Percentiles rank a stretch among this genome's conserved stretches.
Conservation (phyloP, 805 yeast species). For the Clavispora carvajalis region DNA sequence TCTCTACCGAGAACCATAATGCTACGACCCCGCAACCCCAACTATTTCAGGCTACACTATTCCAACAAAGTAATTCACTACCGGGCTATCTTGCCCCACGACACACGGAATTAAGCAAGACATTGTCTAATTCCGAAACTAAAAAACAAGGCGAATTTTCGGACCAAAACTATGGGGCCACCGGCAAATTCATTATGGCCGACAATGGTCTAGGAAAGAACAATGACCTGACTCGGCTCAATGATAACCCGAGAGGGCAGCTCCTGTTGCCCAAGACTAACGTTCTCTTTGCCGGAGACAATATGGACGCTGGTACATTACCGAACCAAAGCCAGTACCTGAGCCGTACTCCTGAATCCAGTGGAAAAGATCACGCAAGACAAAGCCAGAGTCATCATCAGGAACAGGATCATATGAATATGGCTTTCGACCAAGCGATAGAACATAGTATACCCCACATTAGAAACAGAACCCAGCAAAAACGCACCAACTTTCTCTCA, state of each 20-base stretch:
- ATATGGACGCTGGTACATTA: too few species aligned
- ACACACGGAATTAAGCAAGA: not conserved
- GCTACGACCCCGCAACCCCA: not conserved
- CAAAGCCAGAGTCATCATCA: not conserved
- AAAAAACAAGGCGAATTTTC: not conserved
- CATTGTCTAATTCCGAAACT: not conserved
- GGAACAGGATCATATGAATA: not conserved
- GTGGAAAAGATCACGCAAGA: too few species aligned
- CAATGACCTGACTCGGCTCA: too few species aligned
- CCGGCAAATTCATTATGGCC: not conserved
- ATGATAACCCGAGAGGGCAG: too few species aligned
- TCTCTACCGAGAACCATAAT: not conserved
- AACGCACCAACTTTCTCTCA: constrained; percentile 49
- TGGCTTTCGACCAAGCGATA: not conserved
- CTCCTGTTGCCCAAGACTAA: too few species aligned
- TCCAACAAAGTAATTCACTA: constrained; percentile 13
- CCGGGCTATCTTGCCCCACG: constrained; percentile 6
- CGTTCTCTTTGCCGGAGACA: too few species aligned
- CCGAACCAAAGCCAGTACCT: not conserved
- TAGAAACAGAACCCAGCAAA: not conserved
- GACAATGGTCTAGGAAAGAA: too few species aligned
- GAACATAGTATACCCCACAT: not conserved
- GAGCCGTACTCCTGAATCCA: too few species aligned
- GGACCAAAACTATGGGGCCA: not conserved
- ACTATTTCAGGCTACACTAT: constrained; percentile 10